Percentiles rank a stretch among this genome's conserved stretches.
Evolutionary conservation across 345 rosid genomes (phyloP).

Genomic region (Acer negundo): DNA sequence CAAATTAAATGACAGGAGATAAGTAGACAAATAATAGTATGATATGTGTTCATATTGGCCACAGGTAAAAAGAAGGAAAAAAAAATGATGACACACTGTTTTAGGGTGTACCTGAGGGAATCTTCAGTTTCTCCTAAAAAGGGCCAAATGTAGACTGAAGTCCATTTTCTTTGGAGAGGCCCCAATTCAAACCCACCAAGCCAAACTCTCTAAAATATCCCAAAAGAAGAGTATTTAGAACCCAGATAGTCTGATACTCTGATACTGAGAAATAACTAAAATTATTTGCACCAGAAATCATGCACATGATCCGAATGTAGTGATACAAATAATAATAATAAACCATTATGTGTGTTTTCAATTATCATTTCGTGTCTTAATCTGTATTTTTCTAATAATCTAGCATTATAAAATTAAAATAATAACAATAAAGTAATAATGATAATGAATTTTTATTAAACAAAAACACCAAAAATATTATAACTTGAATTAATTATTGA

Average conservation of each 20-base stretch:
- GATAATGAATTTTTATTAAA: no score
- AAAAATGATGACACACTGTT: not conserved
- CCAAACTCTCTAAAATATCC: slow-evolving; percentile 6
- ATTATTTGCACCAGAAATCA: not conserved
- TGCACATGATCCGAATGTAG: not conserved
- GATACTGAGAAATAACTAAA: not conserved
- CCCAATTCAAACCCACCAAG: not conserved
- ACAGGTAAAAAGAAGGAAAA: not conserved
- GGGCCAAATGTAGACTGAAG: not conserved
- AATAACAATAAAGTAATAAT: no score
- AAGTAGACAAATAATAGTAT: not conserved
- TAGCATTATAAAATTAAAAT: not conserved
- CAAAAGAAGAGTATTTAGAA: not conserved
- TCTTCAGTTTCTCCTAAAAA: slow-evolving; percentile 1
- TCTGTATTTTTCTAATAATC: not conserved
- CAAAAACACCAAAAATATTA: not conserved
- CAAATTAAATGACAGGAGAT: not conserved
- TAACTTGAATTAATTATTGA: not conserved
- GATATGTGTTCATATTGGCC: not conserved
- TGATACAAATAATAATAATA: not conserved
- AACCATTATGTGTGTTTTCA: not conserved
- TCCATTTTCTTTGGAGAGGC: not conserved
- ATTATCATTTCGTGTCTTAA: not conserved
- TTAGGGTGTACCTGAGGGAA: not conserved
- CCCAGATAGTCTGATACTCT: not conserved